Base-by-base conservation (phyloP, 129 eudicot genomes). In the Flaveria linearis region DNA sequence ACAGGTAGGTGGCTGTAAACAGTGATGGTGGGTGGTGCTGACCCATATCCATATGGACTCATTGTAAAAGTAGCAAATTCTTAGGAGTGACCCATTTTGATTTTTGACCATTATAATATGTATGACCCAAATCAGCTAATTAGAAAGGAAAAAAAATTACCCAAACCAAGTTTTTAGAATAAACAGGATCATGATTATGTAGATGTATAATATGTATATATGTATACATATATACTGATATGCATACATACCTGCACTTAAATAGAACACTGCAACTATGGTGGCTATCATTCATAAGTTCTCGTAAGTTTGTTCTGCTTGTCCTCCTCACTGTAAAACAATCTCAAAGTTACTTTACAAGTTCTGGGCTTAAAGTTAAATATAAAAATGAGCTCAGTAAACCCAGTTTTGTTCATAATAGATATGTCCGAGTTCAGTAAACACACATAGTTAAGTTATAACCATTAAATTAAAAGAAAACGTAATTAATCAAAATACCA, bases 211-310 rank as follows among this genome's bases (percentile, higher is more conserved):
- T 45, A 45, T 45, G 12, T 45, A 36, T 36, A 30, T 63, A 2
- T 28, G 7, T 26, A 28, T 8, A 61, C 18, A 42, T 89, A 94
- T 20, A 20, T 20, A 20, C 22, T 20, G 22, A 20, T 20, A 20
- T 20, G 22, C 22, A 20, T 20, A 20, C 22, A 20, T 20, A 20
- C 99, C 96, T 94, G 99, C 96, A 94, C 76, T 94, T 96, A 52
- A 86, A 94, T 17, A 94, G 77, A 72, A 89, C 89, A 23, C 97
- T 94, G 92, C 99, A 94, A 80, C 99, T 94, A 70, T 84, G 66
- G 80, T 94, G 99, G 82, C 97, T 94, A 5, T 89, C 99, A 47
- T 94, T 86, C 99, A 94, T 94, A 36, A 94, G 96, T 86, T 86
- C 89, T 0, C 96, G 22, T 97, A 73, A 94, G 94, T 79, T 86